Evolutionary conservation across 1,139 yeast species (phyloP).

Genomic region (Geotrichum europaeum): DNA sequence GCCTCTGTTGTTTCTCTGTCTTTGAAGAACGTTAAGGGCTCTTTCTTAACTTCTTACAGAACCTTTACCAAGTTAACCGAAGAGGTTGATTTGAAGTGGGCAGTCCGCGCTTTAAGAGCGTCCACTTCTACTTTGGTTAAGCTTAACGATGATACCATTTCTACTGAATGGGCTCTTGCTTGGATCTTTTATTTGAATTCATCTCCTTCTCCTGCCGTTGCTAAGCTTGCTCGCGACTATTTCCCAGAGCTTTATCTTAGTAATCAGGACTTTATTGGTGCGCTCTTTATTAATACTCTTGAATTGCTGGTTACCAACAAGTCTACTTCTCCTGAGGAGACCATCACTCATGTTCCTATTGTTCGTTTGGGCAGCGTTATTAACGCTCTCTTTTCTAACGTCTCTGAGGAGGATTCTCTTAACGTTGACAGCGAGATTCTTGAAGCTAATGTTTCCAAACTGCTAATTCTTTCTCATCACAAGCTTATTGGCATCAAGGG

Average conservation of each 20-base stretch:
- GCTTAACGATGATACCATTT: constrained; percentile 18
- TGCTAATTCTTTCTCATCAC: constrained; percentile 56
- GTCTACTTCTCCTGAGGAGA: constrained; percentile 12
- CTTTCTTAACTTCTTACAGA: constrained; percentile 22
- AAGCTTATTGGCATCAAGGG: constrained; percentile 38
- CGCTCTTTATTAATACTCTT: constrained; percentile 13
- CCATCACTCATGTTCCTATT: constrained; percentile 12
- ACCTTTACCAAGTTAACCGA: constrained; percentile 22
- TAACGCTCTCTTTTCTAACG: constrained; percentile 10
- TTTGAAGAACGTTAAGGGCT: constrained; percentile 21
- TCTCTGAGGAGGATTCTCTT: not conserved
- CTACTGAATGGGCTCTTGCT: constrained; percentile 26
- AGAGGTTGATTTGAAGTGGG: constrained; percentile 27
- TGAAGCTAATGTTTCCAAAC: constrained; percentile 39
- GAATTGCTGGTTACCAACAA: constrained; percentile 20
- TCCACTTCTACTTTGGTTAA: constrained; percentile 25
- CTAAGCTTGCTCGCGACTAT: constrained; percentile 23
- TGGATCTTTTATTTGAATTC: constrained; percentile 29
- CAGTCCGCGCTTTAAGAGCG: constrained; percentile 25
- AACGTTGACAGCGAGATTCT: constrained; percentile 26
- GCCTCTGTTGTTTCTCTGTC: constrained; percentile 13
- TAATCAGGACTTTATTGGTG: constrained; percentile 19
- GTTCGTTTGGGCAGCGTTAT: constrained; percentile 6
- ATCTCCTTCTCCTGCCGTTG: constrained; percentile 20
- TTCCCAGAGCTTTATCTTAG: constrained; percentile 10